Percentiles rank a stretch among this genome's conserved stretches.
phyloP scores from a whole-genome alignment of 1,139 yeast species.

The Hanseniaspora sp. region DNA sequence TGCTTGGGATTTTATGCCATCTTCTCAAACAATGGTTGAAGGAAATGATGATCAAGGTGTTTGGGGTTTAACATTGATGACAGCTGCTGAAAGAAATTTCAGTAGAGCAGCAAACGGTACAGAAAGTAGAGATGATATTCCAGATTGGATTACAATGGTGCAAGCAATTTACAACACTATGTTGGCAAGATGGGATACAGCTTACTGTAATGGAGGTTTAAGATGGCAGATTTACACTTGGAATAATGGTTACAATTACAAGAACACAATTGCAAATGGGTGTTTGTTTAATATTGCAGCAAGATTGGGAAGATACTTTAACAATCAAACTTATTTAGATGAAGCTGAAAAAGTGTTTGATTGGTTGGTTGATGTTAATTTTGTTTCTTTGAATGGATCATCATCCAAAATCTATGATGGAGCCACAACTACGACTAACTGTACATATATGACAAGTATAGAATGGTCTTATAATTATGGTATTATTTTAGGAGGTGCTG shows the following conservation, averaged over 20 bases:
- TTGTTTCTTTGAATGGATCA: slow-evolving; percentile 33
- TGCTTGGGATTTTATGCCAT: slow-evolving; percentile 44
- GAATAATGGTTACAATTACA: slow-evolving; percentile 58
- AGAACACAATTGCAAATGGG: slow-evolving; percentile 56
- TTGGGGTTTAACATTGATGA: slow-evolving; percentile 54
- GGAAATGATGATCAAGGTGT: slow-evolving; percentile 68
- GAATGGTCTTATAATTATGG: slow-evolving; percentile 62
- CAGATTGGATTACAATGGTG: slow-evolving; percentile 45
- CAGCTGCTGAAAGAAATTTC: slow-evolving; percentile 52
- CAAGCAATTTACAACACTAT: slow-evolving; percentile 52
- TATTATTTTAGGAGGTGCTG: slow-evolving; percentile 46
- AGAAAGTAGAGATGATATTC: slow-evolving; percentile 20
- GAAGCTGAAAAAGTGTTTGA: slow-evolving; percentile 49
- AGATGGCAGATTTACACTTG: slow-evolving; percentile 65
- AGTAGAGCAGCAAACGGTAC: slow-evolving; percentile 37
- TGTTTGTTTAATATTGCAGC: slow-evolving; percentile 54
- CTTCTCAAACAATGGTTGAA: slow-evolving; percentile 50
- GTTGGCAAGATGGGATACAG: slow-evolving; percentile 46
- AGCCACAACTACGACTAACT: slow-evolving; percentile 41
- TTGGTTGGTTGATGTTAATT: slow-evolving; percentile 47
- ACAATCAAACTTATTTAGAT: slow-evolving; percentile 43
- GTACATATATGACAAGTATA: slow-evolving; percentile 38
- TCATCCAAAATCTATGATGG: slow-evolving; percentile 44
- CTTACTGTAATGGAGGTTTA: slow-evolving; percentile 49
- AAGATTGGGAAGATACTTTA: slow-evolving; percentile 49